phyloP scores from a whole-genome alignment of 805 yeast species.

The Metschnikowia arizonensis region DNA sequence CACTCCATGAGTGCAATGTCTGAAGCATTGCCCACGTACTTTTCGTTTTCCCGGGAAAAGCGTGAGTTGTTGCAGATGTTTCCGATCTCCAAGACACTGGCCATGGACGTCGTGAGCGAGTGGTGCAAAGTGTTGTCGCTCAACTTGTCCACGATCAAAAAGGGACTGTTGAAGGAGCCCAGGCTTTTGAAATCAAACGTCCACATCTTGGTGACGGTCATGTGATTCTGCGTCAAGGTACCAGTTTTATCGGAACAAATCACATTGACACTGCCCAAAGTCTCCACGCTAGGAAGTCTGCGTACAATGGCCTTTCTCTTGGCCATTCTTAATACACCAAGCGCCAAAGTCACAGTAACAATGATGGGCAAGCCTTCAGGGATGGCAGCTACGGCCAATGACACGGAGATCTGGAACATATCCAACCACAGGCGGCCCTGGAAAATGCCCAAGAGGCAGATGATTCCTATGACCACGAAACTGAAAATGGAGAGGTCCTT shows the following conservation, averaged over 20 bases:
- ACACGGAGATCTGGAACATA: slow-evolving; percentile 96
- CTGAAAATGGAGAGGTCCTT: slow-evolving; percentile 82
- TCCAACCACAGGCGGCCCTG: slow-evolving; percentile 96
- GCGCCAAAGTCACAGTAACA: slow-evolving; percentile 93
- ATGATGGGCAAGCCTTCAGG: slow-evolving; percentile 98
- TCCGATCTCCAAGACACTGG: slow-evolving; percentile 57
- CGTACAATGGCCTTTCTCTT: slow-evolving; percentile 89
- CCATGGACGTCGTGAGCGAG: slow-evolving; percentile 52
- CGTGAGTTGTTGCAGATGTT: slow-evolving; percentile 73
- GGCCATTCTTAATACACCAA: slow-evolving; percentile 97
- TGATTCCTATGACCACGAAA: slow-evolving; percentile 85
- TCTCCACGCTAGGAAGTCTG: slow-evolving; percentile 91
- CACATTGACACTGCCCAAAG: slow-evolving; percentile 90
- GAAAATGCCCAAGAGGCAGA: slow-evolving; percentile 81
- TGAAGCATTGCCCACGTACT: slow-evolving; percentile 86
- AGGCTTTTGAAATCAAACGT: slow-evolving; percentile 53
- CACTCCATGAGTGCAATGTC: slow-evolving; percentile 87
- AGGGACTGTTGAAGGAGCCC: slow-evolving; percentile 36
- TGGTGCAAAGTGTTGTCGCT: slow-evolving; percentile 38
- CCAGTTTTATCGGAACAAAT: slow-evolving; percentile 92
- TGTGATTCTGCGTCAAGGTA: slow-evolving; percentile 83
- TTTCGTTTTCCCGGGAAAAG: slow-evolving; percentile 63
- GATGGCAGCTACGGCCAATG: slow-evolving; percentile 97
- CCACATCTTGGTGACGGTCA: slow-evolving; percentile 86
- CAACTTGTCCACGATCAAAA: slow-evolving; percentile 46